Evolutionary conservation across 2,329 filamentous ascomycete genomes (phyloP).

Genomic region (Xylariaceae sp.): DNA sequence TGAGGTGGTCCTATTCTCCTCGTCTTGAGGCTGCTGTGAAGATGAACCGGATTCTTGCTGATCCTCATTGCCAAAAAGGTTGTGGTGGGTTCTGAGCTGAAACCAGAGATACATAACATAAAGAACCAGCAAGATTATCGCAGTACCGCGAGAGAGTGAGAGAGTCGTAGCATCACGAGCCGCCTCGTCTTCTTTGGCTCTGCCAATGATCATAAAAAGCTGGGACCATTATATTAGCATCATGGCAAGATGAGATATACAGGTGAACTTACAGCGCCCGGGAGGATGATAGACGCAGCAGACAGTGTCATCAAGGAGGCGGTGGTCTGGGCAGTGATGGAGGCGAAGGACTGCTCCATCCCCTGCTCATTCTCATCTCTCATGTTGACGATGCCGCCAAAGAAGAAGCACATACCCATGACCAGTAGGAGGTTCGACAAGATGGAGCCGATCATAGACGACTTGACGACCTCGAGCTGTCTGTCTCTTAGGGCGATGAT

Average conservation of each 20-base stretch:
- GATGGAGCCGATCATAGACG: constrained; percentile 94
- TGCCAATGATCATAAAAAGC: constrained; percentile 63
- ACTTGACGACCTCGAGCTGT: constrained; percentile 94
- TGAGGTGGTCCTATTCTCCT: background rate
- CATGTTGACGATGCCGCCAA: constrained; percentile 65
- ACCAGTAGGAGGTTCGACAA: constrained; percentile 90
- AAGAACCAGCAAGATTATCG: constrained; percentile 68
- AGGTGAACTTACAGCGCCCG: constrained; percentile 54
- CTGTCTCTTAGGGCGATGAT: constrained; percentile 82
- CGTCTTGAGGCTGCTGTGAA: constrained; percentile 6
- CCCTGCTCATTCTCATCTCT: constrained; percentile 51
- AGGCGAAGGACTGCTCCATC: constrained; percentile 68
- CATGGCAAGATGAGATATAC: background rate
- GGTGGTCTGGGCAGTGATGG: constrained; percentile 73
- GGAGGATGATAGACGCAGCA: constrained; percentile 74
- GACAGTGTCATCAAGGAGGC: constrained; percentile 71
- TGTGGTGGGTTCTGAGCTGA: constrained; percentile 70
- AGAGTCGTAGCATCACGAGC: constrained; percentile 56
- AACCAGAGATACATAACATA: constrained; percentile 76
- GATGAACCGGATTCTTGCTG: constrained; percentile 1
- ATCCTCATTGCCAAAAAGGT: constrained; percentile 60
- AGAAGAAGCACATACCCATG: constrained; percentile 74
- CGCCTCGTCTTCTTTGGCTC: constrained; percentile 28
- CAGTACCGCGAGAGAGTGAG: constrained; percentile 68
- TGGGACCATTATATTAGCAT: constrained; percentile 24